These are phyloP conservation scores for Lasiosphaeriaceae sp. DNA, from an alignment of 495 filamentous ascomycete genomes.

Conservation along the genomic window DNA sequence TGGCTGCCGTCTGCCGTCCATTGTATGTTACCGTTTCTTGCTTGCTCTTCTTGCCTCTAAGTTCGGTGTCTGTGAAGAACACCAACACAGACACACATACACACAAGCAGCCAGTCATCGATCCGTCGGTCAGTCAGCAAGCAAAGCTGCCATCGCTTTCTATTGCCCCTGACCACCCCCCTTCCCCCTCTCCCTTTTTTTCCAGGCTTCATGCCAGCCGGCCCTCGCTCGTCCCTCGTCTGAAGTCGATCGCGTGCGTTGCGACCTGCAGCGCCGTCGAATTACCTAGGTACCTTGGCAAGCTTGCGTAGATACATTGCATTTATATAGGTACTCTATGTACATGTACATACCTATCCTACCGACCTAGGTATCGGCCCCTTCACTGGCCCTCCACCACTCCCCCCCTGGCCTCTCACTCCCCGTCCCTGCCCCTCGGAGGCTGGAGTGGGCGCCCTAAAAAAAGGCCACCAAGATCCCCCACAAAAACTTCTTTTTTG, in stretches of 20 bases:
- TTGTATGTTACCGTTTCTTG: too few species aligned
- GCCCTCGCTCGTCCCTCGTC: constrained; percentile 6
- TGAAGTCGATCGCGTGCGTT: constrained; percentile 17
- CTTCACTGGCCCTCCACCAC: neutral
- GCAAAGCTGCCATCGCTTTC: too few species aligned
- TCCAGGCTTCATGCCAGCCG: neutral
- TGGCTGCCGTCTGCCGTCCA: too few species aligned
- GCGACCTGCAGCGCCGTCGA: constrained; percentile 15
- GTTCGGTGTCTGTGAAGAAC: too few species aligned
- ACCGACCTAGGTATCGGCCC: constrained; percentile 4
- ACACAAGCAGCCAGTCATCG: too few species aligned
- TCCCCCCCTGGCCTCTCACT: neutral
- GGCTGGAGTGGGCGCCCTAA: constrained; percentile 13
- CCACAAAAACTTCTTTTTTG: constrained; percentile 24
- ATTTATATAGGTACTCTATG: too few species aligned
- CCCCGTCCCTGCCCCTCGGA: constrained; percentile 2
- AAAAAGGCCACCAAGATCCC: constrained; percentile 18
- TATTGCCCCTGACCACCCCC: neutral
- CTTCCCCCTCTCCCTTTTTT: neutral
- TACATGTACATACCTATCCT: too few species aligned
- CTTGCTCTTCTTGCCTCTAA: too few species aligned
- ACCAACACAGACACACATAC: too few species aligned
- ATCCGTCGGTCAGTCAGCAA: too few species aligned
- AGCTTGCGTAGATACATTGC: too few species aligned
- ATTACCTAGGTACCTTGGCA: too few species aligned